Base-by-base conservation (phyloP, 176 grass and related monocot genomes). In the Bolboschoenus planiculmis region DNA sequence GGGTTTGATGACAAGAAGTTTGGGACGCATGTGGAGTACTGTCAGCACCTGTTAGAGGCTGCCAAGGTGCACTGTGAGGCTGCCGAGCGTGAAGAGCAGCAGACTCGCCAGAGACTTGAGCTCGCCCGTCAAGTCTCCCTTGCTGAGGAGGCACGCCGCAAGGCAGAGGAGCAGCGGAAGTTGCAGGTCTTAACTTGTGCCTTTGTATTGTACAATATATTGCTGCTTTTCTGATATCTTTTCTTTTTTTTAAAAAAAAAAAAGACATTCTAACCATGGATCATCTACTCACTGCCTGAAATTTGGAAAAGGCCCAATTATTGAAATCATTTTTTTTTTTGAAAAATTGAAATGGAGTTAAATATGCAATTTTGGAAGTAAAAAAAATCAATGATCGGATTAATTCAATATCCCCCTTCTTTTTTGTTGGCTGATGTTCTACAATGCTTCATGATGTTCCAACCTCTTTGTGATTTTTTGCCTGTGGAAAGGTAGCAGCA, bases 1-100 rank as follows among this genome's bases (percentile, higher is more conserved):
- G 95, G 95, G 85, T 97, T 97, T 43, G 95, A 97, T 85, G 95
- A 97, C 79, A 94, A 93, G 90, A 97, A 97, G 88, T 92, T 89
- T 62, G 92, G 94, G 66, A 97, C 95, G 3, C 95, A 97, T 85
- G 87, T 97, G 27, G 95, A 97, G 59, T 97, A 97, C 56, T 97
- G 95, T 71, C 93, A 92, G 71, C 95, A 97, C 81, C 92, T 97
- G 78, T 92, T 97, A 83, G 87, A 94, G 84, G 95, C 88, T 83
- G 95, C 95, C 59, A 97, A 97, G 84, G 87, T 97, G 86, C 95
- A 97, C 64, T 91, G 92, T 73, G 92, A 97, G 83, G 92, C 85
- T 62, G 95, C 95, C 42, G 95, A 97, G 82, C 90, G 88, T 73
- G 87, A 90, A 89, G 95, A 97, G 64, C 92, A 97, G 36, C 95